These are phyloP conservation scores for Boletus rufocinnamomeus DNA, from an alignment of 768 basidiomycete species.

Conservation along the genomic window DNA sequence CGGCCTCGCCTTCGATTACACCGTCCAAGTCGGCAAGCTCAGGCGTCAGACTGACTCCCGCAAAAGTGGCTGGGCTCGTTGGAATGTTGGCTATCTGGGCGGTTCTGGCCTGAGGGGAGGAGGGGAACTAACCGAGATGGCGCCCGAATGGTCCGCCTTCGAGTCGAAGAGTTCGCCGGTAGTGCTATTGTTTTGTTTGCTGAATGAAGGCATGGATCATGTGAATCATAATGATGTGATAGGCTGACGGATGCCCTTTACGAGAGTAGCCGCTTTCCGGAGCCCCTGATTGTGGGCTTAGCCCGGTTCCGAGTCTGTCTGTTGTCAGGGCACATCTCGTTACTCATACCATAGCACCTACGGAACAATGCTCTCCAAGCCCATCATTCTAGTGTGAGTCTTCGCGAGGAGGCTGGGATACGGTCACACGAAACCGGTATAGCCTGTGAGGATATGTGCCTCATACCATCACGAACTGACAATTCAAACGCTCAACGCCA, in stretches of 20 bases:
- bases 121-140: conserved; percentile 1
- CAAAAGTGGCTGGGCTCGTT: not conserved
- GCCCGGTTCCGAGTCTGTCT: too few species aligned
- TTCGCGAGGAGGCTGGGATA: not conserved
- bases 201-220: conserved; percentile 7
- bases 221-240: conserved; percentile 15
- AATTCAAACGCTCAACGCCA: not conserved
- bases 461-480: not conserved
- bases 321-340: not conserved
- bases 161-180: not conserved
- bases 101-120: not conserved
- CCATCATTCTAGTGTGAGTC: not conserved
- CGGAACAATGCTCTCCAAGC: not conserved
- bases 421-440: too few species aligned
- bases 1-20: not conserved
- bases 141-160: conserved; percentile 4
- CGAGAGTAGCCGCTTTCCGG: too few species aligned
- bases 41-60: conserved; percentile 1
- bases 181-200: not conserved
- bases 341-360: not conserved
- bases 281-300: too few species aligned
- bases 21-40: conserved; percentile 4
- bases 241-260: not conserved
- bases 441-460: not conserved
- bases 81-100: conserved; percentile 7